Evolutionary conservation across 1,139 yeast species (phyloP).

Genomic region (Geotrichum reessii): DNA sequence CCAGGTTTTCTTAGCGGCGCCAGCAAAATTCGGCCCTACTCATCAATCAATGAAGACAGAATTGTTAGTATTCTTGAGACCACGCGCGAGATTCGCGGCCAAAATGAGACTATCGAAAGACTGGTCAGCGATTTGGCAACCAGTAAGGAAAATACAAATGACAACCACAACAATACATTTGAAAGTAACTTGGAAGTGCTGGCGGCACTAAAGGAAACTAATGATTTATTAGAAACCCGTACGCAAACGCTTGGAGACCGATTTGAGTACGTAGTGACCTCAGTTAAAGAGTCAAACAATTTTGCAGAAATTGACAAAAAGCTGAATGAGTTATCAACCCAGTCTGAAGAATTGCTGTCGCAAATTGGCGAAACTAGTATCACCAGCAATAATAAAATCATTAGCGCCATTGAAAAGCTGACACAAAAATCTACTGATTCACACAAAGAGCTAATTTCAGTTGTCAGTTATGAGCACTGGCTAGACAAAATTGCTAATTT

Average conservation of each 20-base stretch:
- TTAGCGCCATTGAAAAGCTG: neutral
- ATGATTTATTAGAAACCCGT: neutral
- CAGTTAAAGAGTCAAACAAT: neutral
- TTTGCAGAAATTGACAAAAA: neutral
- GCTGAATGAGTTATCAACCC: neutral
- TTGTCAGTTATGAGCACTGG: neutral
- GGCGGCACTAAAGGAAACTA: neutral
- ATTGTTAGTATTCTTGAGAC: conserved; percentile 31
- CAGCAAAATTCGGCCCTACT: neutral
- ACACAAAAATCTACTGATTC: neutral
- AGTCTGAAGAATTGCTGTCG: neutral
- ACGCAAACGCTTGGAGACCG: neutral
- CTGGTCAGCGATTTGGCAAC: conserved; percentile 32
- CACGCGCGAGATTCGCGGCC: conserved; percentile 30
- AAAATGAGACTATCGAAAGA: conserved; percentile 33
- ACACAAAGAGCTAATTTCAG: neutral
- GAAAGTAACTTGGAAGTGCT: neutral
- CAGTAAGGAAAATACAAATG: neutral
- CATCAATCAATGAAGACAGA: conserved; percentile 31
- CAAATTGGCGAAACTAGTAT: neutral
- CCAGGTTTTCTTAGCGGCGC: neutral
- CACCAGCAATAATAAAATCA: neutral
- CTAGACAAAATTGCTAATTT: neutral
- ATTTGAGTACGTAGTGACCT: neutral
- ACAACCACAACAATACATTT: neutral